A percentile compares a stretch with the other conserved stretches of the same genome.
These are phyloP conservation scores for Saksenaea vasiformis DNA, from an alignment of 371 early-diverging fungal species.

Conservation along the genomic window DNA sequence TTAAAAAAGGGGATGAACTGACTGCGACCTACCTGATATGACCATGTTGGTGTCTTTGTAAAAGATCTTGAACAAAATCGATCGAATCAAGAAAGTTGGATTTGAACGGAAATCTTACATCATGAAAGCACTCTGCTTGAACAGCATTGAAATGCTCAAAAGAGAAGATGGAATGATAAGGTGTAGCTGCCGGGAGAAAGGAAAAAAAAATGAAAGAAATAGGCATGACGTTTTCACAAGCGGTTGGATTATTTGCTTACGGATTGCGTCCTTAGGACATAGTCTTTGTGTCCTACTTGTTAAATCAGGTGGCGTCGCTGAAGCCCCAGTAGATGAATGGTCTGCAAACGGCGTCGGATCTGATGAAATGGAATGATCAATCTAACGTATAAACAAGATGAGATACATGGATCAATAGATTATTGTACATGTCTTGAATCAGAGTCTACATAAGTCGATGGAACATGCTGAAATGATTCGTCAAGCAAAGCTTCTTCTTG, in stretches of 20 bases:
- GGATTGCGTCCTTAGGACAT: slow-evolving; percentile 22
- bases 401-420: background rate
- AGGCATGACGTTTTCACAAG: background rate
- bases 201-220: background rate
- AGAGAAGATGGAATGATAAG: slow-evolving; percentile 37
- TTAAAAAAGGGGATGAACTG: background rate
- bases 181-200: slow-evolving; percentile 21
- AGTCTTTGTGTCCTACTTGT: slow-evolving; percentile 2
- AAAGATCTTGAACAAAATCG: slow-evolving; percentile 20
- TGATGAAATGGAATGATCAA: background rate
- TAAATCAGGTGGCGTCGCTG: background rate
- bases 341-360: no score
- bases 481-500: slow-evolving; percentile 31
- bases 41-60: slow-evolving; percentile 59
- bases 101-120: slow-evolving; percentile 30
- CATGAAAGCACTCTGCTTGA: slow-evolving; percentile 64
- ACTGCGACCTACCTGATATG: slow-evolving; percentile 37
- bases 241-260: slow-evolving; percentile 14
- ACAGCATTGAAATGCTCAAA: slow-evolving; percentile 64
- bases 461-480: background rate
- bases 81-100: background rate
- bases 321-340: no score
- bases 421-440: background rate
- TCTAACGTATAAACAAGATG: background rate
- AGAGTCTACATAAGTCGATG: background rate